Base-by-base conservation (phyloP, 192 early-diverging fungal genomes). In the Entomortierella parvispora region DNA sequence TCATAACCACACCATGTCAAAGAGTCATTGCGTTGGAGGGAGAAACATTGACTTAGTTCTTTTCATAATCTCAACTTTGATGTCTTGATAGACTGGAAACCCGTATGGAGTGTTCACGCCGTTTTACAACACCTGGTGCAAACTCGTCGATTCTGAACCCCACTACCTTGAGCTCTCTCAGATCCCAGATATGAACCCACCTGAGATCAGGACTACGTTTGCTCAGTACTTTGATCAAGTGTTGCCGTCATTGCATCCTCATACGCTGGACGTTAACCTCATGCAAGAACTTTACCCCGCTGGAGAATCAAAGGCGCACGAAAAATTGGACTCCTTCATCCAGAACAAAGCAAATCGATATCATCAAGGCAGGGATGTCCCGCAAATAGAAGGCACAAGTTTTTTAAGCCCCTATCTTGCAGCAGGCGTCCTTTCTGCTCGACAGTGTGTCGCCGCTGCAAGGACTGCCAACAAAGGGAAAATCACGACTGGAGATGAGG, bases 341-440 rank as follows among this genome's bases (percentile, higher is more conserved):
- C 23, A 51, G 7, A 7, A 50, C n/a, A 67, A 69, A 26, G 59
- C 50, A 0, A 66, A 72, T 32, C 18, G 32, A 6, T 91, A 91
- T 75, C 58, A 82, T 2, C 29, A 65, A 28, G 58, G 60, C 5
- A 66, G 90, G 11, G 82, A 90, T 57, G 50, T 80, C 25, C 86
- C 86, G 0, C 51, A 58, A 1, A 52, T 63, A 20, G 59, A 62
- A 11, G 82, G 79, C 2, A 83, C 85, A 3, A 81, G 80, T 29
- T 25, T 61, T 3, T 55, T 91, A n/a, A 83, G 81, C 14, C 80
- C 85, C 2, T 90, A 91, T 65, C 71, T 91, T 2, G 66, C 78
- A 18, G 37, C 80, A 1, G 90, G 90, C 9, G 70, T 86, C 0
- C 50, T 90, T 20, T 80, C 87, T 6, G 44, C 77, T 4, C 80